Base-by-base conservation (phyloP, 2,329 filamentous ascomycete species). In the Colletotrichum sp. region DNA sequence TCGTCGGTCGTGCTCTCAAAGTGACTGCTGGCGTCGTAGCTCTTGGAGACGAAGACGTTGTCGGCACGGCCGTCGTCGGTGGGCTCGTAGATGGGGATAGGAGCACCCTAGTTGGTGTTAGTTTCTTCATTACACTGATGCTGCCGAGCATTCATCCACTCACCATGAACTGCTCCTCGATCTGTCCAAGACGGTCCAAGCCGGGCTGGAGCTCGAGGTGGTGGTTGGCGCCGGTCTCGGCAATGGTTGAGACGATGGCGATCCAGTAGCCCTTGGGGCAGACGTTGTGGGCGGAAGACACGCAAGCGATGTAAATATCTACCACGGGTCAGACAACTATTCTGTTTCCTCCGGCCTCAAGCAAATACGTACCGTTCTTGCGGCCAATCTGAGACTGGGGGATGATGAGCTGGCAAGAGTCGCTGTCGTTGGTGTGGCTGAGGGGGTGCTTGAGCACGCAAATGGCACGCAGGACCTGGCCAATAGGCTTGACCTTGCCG, bases 181-280 rank as follows among this genome's bases (percentile, higher is more conserved):
- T 97, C 84, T 92, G 92, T 80, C 97, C 97, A 34, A 99, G 93
- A 79, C 96, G 93, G 82, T 98, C 96, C 79, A 98, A 93, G 82
- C 96, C 97, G 34, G 96, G 93, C 86, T 97, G 93, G 58, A 99
- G 93, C 89, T 99, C 97, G 73, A 98, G 89, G 86, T 99, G 97
- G 87, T 98, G 96, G 91, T 99, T 98, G 78, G 95, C 93, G 77
- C 93, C 88, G 60, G 93, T 93, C 89, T 99, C 97, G 78, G 97
- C 95, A 83, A 99, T 98, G 76, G 97, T 99, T 64, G 96, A 98
- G 79, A 99, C 96, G 77, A 98, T 99, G 81, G 97, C 97, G 80
- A 99, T 95, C 90, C 97, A 99, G 92, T 98, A 98, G 77, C 96
- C 96, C 91, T 98, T 98, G 81, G 97, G 97, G 89, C 96, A 98